Base-by-base conservation (phyloP, 2,329 filamentous ascomycete genomes). In the Passalora sequoiae region DNA sequence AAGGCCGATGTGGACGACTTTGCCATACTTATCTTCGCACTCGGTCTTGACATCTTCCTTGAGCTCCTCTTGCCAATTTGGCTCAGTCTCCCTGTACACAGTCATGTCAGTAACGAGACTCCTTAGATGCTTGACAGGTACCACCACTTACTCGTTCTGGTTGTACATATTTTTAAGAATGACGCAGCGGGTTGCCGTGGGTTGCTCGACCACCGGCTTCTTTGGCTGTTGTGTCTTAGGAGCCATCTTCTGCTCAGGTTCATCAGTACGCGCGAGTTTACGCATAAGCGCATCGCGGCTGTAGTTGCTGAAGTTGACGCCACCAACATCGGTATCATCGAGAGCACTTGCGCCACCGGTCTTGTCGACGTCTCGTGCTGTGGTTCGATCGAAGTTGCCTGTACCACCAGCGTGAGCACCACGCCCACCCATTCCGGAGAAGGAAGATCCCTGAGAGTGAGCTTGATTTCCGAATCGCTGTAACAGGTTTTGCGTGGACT, bases 281-380 rank as follows among this genome's bases (percentile, higher is more conserved):
- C 88, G 82, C 92, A 98, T 98, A 70, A 98, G 83, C 64, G 89
- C 87, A 73, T 97, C 89, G 71, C 92, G 87, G 76, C 88, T 95
- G 74, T 94, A 96, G 69, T 96, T 96, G 78, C 89, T 95, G 84
- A 97, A 97, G 72, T 97, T 97, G 69, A 98, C 91, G 63, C 92
- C 92, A 39, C 86, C 88, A 64, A 98, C 92, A 67, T 98, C 92
- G 50, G 89, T 94, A 65, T 98, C 92, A 69, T 98, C 92, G 40
- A 98, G 75, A 60, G 92, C 92, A 71, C 89, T 95, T 38, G 91
- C 91, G 58, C 89, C 89, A 48, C 86, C 86, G 33, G 86, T 80
- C 55, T 80, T 79, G 69, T 96, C 95, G 61, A 95, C 88, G 65
- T 83, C 87, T 59, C 89, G 83, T 55, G 88, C 86, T 19, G 51